Evolutionary conservation across 768 basidiomycete genomes (phyloP), one percentile per base, ranked within the genome.

Genomic region (Xerocomellus chrysenteron): DNA sequence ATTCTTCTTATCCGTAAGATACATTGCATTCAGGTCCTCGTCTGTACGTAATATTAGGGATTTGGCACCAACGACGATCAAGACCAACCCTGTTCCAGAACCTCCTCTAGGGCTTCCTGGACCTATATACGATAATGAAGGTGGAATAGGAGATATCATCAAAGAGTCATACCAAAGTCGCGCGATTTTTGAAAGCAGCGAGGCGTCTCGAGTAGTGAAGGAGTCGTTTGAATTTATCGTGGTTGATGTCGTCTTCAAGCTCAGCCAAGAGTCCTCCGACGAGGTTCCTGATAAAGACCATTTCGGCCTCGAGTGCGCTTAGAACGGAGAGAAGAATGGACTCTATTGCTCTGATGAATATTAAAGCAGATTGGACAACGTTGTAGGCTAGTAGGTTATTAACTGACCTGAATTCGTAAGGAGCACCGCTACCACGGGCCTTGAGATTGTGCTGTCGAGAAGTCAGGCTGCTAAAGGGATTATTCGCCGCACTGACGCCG

Each of bases 11-110:
- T 94, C 92, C 2, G 86, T 92, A 52, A 98, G 82, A 74, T 98
- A 94, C 96, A 98, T 97, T 0, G 92, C 92, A 41, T 86, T 86
- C 66, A 98, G 71, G 70, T 98, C 96, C 69, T 97, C 95, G 63
- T 98, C 96, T 96, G 55, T 32, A 56, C 26, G 56, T 47, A 43
- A 55, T 39, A 7, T 54, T 53, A 54, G 40, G 35, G 44, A 56
- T 12, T 42, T 33, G 41, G 32, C 10, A 21, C n/a, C 2, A 26
- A 26, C 36, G 36, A 24, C 36, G 21, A 47, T 19, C 30, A n/a
- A 52, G 39, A 59, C 70, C 50, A 60, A 92, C 94, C 93, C 77
- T 95, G 91, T 65, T 89, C 85, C 28, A 98, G 77, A 1, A 98
- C 84, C 72, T 98, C 96, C 60, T 97, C 93, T 5, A 98, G 74